These are phyloP conservation scores for Arachis hypogaea DNA, from an alignment of 306 rosid species.

Conservation along the genomic window DNA sequence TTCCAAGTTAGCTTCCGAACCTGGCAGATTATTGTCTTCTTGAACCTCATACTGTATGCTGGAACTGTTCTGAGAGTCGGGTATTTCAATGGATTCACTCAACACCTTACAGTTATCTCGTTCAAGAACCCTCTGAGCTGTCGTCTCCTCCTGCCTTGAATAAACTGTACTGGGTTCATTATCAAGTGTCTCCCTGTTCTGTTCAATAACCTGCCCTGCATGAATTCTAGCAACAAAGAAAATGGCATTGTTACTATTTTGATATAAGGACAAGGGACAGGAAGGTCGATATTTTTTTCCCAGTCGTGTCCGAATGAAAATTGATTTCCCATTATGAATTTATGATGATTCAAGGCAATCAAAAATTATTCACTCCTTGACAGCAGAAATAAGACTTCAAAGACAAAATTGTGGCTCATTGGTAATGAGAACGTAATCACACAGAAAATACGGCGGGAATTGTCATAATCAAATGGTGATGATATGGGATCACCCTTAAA, in stretches of 20 bases:
- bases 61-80: conserved; percentile 62
- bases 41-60: conserved; percentile 49
- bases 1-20: conserved; percentile 36
- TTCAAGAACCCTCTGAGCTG: conserved; percentile 36
- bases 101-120: conserved; percentile 50
- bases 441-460: background rate
- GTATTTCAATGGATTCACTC: conserved; percentile 59
- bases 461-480: background rate
- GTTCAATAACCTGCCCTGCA: conserved; percentile 45
- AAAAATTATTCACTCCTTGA: conserved; percentile 21
- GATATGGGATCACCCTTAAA: no score
- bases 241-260: conserved; percentile 22
- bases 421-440: background rate
- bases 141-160: conserved; percentile 49
- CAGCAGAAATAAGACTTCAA: conserved; percentile 18
- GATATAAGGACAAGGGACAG: conserved; percentile 11
- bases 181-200: conserved; percentile 35
- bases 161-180: conserved; percentile 35
- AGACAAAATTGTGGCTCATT: conserved; percentile 19
- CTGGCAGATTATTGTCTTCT: conserved; percentile 48
- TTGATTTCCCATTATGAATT: background rate
- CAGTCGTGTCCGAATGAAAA: background rate
- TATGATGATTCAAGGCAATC: conserved; percentile 27
- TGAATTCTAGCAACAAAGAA: conserved; percentile 54
- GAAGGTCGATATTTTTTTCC: background rate